A percentile compares a stretch with the other conserved stretches of the same genome.
These are phyloP conservation scores for Litsea cubeba DNA, from an alignment of 164 flowering plant genomes.

Conservation along the genomic window DNA sequence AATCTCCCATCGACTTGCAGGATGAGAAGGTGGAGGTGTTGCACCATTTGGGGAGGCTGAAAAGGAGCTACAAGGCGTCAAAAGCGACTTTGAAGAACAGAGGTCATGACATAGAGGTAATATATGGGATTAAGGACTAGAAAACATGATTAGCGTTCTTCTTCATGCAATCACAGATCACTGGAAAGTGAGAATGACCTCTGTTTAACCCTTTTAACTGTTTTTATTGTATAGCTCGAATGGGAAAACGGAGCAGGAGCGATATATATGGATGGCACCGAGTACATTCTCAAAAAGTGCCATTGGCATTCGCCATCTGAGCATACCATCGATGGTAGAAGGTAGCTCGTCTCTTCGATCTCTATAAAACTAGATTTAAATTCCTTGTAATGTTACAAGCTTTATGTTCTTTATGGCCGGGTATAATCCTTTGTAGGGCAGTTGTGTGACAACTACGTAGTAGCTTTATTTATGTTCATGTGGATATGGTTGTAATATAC, in stretches of 20 bases:
- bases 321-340: conserved; percentile 42
- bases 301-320: conserved; percentile 71
- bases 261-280: conserved; percentile 29
- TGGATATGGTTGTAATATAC: background rate
- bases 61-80: conserved; percentile 34
- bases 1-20: conserved; percentile 63
- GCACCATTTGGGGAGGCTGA: conserved; percentile 27
- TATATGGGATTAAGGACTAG: background rate
- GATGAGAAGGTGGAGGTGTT: conserved; percentile 31
- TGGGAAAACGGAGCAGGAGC: conserved; percentile 38
- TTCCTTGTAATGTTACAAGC: background rate
- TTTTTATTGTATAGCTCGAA: conserved; percentile 25
- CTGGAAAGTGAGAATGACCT: no score
- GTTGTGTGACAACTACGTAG: no score
- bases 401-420: background rate
- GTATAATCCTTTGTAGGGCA: no score
- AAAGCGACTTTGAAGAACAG: conserved; percentile 40
- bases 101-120: conserved; percentile 57
- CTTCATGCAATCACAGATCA: background rate
- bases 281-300: conserved; percentile 30
- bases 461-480: no score
- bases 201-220: background rate
- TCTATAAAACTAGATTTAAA: background rate
- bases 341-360: conserved; percentile 13
- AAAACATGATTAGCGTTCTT: background rate